Base-by-base conservation (phyloP, 2,329 filamentous ascomycete species). In the Juglanconis sp. region DNA sequence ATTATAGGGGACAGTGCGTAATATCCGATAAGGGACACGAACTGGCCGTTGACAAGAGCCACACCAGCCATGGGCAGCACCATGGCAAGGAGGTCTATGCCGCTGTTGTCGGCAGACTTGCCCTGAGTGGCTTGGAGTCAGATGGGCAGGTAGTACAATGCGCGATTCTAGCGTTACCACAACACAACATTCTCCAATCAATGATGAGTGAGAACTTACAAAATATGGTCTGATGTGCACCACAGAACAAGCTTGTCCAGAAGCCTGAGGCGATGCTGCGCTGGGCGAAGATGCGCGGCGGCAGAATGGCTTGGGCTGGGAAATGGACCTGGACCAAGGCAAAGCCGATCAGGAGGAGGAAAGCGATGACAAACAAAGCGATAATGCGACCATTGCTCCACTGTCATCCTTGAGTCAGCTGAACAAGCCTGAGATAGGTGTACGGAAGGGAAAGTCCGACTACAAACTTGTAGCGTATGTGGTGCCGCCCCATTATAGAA, bases 281-380 rank as follows among this genome's bases (percentile, higher is more conserved):
- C 48, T 79, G 69, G 65, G 72, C 73, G 63, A 82, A 71, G 58
- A 83, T 70, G 15, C 78, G 74, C 3, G 75, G 76, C 2, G 80
- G 80, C 30, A 83, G 68, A 0, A 77, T 82, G 15, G 78, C 79
- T 30, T 65, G 67, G 7, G 81, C 76, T 2, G 70, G 71, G 56
- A 76, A 69, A 71, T 73, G 74, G 64, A 78, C 60, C 66, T 82
- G 79, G 10, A 73, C 62, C 9, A 49, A 64, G 35, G 69, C 61
- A 35, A 74, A 74, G 2, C 51, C 44, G 11, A 59, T 44, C 5
- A 70, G 59, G 9, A 72, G 65, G 4, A 72, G 61, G n/a, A 38
- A 63, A 6, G 68, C 70, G 13, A 69, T 56, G n/a, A 70, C 64
- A 11, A 74, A 64, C 15, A 73, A 65, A 7, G 63, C 68, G 36